Percentiles rank a stretch among this genome's conserved stretches.
phyloP scores from a whole-genome alignment of 441 rosid species.

The Pelargonium myrrhifolium region DNA sequence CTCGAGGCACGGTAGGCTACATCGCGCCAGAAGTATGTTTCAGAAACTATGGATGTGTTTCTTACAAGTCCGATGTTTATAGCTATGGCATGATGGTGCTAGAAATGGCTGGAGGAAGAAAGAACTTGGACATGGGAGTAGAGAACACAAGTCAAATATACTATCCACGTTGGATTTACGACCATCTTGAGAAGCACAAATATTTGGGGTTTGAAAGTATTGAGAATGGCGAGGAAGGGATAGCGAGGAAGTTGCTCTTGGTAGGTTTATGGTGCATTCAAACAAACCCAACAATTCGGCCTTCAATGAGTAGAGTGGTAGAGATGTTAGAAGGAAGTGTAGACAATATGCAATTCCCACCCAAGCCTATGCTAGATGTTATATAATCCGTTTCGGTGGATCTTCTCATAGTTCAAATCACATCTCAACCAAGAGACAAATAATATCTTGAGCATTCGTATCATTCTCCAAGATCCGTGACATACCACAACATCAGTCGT shows the following conservation, averaged over 20 bases:
- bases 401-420: too few relatives aligned
- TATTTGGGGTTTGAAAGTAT: conserved; percentile 6
- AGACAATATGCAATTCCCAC: conserved; percentile 14
- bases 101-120: conserved; percentile 18
- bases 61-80: conserved; percentile 18
- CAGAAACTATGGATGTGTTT: conserved; percentile 14
- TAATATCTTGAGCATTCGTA: too few relatives aligned
- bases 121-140: conserved; percentile 1
- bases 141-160: conserved; percentile 13
- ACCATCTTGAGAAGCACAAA: conserved; percentile 7
- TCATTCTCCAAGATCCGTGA: too few relatives aligned
- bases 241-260: conserved; percentile 5
- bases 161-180: conserved; percentile 15
- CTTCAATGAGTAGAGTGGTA: conserved; percentile 17
- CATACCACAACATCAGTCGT: too few relatives aligned
- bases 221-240: not conserved
- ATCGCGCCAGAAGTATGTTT: conserved; percentile 14
- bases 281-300: conserved; percentile 10
- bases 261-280: conserved; percentile 22
- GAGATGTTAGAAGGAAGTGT: conserved; percentile 20
- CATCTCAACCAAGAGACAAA: too few relatives aligned
- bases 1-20: conserved; percentile 12
- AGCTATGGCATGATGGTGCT: conserved; percentile 22
- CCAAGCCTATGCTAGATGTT: conserved; percentile 9
- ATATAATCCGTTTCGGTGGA: too few relatives aligned